Evolutionary conservation across 257 asterid genomes (phyloP).

Genomic region (Cordia subcordata): DNA sequence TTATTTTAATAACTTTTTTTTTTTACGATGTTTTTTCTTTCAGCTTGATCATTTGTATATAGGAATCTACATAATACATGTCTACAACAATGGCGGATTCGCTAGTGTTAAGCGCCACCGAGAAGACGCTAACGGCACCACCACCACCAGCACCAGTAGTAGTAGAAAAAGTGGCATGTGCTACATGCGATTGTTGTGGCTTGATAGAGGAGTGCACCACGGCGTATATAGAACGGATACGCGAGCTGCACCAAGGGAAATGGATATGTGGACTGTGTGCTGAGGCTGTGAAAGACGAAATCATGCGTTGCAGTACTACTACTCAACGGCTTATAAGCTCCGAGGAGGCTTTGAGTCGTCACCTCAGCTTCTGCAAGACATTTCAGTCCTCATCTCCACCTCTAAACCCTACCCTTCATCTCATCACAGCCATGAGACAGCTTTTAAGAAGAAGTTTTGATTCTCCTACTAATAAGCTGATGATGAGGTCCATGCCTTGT

Average conservation of each 20-base stretch:
- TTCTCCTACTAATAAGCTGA: conserved; percentile 45
- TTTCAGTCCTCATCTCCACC: conserved; percentile 63
- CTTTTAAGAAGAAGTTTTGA: conserved; percentile 52
- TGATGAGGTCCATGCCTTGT: conserved; percentile 53
- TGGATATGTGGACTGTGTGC: conserved; percentile 97
- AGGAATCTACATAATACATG: conserved; percentile 24
- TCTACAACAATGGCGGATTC: conserved; percentile 51
- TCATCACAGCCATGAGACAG: conserved; percentile 65
- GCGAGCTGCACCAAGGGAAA: conserved; percentile 70
- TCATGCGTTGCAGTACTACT: conserved; percentile 46
- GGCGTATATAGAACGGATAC: conserved; percentile 57
- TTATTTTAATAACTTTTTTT: not conserved
- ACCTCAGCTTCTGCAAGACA: conserved; percentile 53
- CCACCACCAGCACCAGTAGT: conserved; percentile 15
- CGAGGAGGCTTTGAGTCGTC: conserved; percentile 73
- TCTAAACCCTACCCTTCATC: conserved; percentile 42
- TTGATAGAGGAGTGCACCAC: conserved; percentile 83
- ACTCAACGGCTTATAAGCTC: conserved; percentile 45
- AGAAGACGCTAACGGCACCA: no score
- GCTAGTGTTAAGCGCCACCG: conserved; percentile 32
- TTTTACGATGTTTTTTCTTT: conserved; percentile 9
- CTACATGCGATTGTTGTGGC: conserved; percentile 85
- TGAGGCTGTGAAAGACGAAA: conserved; percentile 85
- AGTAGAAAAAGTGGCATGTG: conserved; percentile 63
- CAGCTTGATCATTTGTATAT: not conserved